phyloP scores from a whole-genome alignment of 208 protist species.

The Leishmania amazonensis region DNA sequence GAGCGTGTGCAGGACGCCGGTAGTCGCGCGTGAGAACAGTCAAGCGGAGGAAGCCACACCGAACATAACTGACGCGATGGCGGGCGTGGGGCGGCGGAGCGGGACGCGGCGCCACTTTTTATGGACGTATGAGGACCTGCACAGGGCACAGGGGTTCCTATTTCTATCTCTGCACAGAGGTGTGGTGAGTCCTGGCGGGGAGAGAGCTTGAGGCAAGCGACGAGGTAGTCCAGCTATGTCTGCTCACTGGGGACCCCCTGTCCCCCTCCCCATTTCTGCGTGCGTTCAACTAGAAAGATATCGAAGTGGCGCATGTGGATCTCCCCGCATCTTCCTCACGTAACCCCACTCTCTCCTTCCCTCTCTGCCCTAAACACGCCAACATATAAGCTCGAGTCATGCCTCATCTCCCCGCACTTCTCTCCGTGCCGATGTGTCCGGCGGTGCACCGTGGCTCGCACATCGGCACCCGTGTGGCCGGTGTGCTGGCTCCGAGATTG shows the following conservation, averaged over 20 bases:
- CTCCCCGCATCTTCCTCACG: not conserved
- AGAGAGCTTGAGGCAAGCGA: not conserved
- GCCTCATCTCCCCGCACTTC: conserved; percentile 2
- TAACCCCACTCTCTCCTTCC: not conserved
- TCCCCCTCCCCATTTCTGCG: not conserved
- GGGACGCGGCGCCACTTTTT: not conserved
- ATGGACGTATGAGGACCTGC: not conserved
- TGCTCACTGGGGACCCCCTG: not conserved
- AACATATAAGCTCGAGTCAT: conserved; percentile 4
- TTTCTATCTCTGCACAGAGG: not conserved
- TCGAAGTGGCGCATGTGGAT: not conserved
- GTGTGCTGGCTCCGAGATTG: not conserved
- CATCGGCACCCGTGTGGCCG: not conserved
- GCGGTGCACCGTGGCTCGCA: not conserved
- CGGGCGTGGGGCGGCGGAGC: not conserved
- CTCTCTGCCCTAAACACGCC: not conserved
- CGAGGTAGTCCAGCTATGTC: not conserved
- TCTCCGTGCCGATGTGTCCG: not conserved
- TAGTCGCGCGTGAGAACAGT: not conserved
- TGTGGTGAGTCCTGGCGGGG: not conserved
- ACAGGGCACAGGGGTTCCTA: not conserved
- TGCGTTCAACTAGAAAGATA: not conserved
- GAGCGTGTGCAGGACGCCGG: not conserved
- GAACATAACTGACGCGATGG: not conserved
- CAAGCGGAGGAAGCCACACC: not conserved